Base-by-base conservation (phyloP, 768 basidiomycete species). In the Chiua virens region DNA sequence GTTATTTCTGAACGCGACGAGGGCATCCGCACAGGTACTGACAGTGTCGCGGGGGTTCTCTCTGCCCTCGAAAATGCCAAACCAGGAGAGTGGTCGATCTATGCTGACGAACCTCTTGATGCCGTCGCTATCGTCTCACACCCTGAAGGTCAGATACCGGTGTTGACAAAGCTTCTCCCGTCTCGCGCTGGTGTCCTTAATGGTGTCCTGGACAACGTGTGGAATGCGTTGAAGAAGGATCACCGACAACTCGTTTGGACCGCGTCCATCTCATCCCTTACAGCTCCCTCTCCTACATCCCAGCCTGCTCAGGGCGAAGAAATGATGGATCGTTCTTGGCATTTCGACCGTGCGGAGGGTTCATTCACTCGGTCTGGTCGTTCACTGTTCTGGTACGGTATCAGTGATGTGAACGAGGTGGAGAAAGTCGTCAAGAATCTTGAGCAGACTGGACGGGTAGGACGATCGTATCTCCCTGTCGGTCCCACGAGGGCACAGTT, bases 41-140 rank as follows among this genome's bases (percentile, higher is more conserved):
- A 87, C 62, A 91, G 89, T 58, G 90, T 98, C 53, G 87, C 94
- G 2, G 90, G 89, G 41, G 86, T 95, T 32, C 80, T 99, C 63
- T 49, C 54, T 22, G 8, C 21, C 0, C 65, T 69, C 18, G 84
- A 80, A 64, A 81, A 84, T 20, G 78, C 98, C 60, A 86, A 90
- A 69, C 79, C 82, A 57, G 81, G 85, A 0, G 90, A 93, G 0
- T 95, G 87, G 77, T 93, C 92, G 15, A 86, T 99, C 62, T 98
- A 98, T 68, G 96, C 93, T n/a, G 96, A 99, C 69, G 97, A 99
- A 69, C 93, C 94, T 9, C 81, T 98, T 54, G 96, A 99, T 62
- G 92, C 91, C 34, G 79, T 99, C 45, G 97, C 95, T 20, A 85
- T 99, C 53, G 92, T 99, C 34, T 86, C 91, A 6, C 92, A 92